Evolutionary conservation across 805 yeast species (phyloP).

Genomic region (Starmerella vaccinii): DNA sequence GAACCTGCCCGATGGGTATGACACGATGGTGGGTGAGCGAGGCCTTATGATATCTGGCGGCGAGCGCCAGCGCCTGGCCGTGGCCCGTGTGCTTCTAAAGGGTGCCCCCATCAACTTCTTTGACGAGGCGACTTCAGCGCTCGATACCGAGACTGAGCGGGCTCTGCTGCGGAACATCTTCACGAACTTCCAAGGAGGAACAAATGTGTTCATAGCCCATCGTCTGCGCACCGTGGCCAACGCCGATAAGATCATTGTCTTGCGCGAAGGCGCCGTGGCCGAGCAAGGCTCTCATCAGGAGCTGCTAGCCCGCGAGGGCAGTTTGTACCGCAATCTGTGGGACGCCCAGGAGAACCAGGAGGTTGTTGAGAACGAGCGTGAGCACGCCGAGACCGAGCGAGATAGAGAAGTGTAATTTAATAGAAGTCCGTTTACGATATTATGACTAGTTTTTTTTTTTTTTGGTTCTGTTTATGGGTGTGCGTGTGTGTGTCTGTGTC

Average conservation of each 20-base stretch:
- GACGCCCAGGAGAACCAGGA: conserved; percentile 70
- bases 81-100: conserved; percentile 80
- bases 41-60: conserved; percentile 99
- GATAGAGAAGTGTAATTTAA: background rate
- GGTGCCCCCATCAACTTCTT: conserved; percentile 83
- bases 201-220: conserved; percentile 89
- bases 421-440: no score
- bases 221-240: conserved; percentile 88
- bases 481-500: no score
- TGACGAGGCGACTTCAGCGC: conserved; percentile 91
- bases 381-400: no score
- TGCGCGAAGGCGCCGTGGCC: conserved; percentile 63
- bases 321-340: conserved; percentile 79
- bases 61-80: conserved; percentile 90
- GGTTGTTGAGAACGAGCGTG: conserved; percentile 9
- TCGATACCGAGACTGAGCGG: conserved; percentile 94
- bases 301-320: conserved; percentile 43
- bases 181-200: conserved; percentile 52
- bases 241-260: conserved; percentile 81
- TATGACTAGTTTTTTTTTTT: no score
- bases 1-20: conserved; percentile 71
- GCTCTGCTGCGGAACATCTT: conserved; percentile 65
- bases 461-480: no score
- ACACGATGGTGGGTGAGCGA: conserved; percentile 84
- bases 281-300: conserved; percentile 80